Conservation (phyloP, 2,329 filamentous ascomycete species). For the Fusarium udum region DNA sequence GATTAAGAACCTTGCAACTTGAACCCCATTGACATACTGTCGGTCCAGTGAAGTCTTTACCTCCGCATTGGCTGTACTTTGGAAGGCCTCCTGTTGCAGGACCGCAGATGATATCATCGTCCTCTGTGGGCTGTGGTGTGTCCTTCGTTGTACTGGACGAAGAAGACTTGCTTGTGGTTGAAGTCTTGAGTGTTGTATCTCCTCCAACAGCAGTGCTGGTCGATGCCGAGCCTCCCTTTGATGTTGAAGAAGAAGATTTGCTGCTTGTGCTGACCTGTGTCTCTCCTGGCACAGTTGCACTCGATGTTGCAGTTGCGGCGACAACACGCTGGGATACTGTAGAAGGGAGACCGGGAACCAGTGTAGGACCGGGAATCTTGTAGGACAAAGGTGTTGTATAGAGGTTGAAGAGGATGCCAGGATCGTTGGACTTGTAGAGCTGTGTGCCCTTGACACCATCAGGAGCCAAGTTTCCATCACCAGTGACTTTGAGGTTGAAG, state of each 20-base stretch:
- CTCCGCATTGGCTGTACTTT: constrained; percentile 39
- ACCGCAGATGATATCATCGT: constrained; percentile 30
- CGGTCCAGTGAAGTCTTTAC: background rate
- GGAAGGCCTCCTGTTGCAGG: constrained; percentile 27
- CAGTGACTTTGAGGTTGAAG: constrained; percentile 57
- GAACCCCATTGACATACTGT: constrained; percentile 29
- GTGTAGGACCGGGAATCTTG: constrained; percentile 42
- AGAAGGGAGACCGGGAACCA: constrained; percentile 36
- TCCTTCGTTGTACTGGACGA: background rate
- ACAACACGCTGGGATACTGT: constrained; percentile 15
- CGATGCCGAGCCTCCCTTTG: background rate
- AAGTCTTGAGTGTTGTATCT: constrained; percentile 23
- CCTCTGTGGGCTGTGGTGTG: background rate
- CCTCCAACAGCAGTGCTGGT: background rate
- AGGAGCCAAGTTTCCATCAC: constrained; percentile 49
- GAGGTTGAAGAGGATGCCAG: constrained; percentile 48
- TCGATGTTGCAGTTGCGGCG: constrained; percentile 28
- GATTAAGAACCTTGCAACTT: constrained; percentile 20
- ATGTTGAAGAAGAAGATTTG: background rate
- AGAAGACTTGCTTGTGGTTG: background rate
- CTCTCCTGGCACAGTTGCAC: constrained; percentile 32
- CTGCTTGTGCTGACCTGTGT: background rate
- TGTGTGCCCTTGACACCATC: constrained; percentile 45
- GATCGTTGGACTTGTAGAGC: constrained; percentile 44
- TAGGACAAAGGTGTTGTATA: constrained; percentile 43